Evolutionary conservation across 257 asterid species (phyloP), one percentile per base, ranked within the genome.

Genomic region (Solanum pinnatisectum): DNA sequence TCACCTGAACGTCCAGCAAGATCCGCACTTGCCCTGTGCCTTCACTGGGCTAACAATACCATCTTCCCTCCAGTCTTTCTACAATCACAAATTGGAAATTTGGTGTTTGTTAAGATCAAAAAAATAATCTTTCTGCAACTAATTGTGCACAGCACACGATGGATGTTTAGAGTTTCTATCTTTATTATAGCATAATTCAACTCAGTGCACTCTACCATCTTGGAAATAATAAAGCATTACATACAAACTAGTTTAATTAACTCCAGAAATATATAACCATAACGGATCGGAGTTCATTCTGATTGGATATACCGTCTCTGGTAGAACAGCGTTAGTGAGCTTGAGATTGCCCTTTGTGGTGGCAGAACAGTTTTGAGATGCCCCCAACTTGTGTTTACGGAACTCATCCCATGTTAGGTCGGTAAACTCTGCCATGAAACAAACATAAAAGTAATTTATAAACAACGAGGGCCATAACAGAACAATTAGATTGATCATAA

Each of bases 1-100:
- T 89, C 56, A 95, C 99, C 99, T 97, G 94, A 96, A 97, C 90
- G 99, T 95, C 99, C 99, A 97, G 92, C 99, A 96, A 90, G 99
- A 97, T 90, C 99, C 99, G 87, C 99, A 97, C 39, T 84, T 81
- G 78, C 99, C 99, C 91, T 97, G 99, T 71, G 89, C 52, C 91
- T 97, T 97, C 71, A 97, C 94, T 7, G 98, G 99, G 92, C 95
- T 95, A 22, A 97, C 99, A 83, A 96, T 96, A 87, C 98, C 98
- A 91, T 89, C 72, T 91, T 91, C 87, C 93, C 98, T 95, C 99
- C 99, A 97, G 89, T 97, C 98, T 91, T 92, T 94, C 99, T 97
- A 22, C 8, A 82, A 20, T 82, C 39, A 82, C 32, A 52, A 82
- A 49, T 49, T 49, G 93, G 90, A 90, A 72, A 87, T 33, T 33